Evolutionary conservation across 495 filamentous ascomycete species (phyloP), one percentile per base, ranked within the genome.

Genomic region (Aspergillus sclerotioniger): DNA sequence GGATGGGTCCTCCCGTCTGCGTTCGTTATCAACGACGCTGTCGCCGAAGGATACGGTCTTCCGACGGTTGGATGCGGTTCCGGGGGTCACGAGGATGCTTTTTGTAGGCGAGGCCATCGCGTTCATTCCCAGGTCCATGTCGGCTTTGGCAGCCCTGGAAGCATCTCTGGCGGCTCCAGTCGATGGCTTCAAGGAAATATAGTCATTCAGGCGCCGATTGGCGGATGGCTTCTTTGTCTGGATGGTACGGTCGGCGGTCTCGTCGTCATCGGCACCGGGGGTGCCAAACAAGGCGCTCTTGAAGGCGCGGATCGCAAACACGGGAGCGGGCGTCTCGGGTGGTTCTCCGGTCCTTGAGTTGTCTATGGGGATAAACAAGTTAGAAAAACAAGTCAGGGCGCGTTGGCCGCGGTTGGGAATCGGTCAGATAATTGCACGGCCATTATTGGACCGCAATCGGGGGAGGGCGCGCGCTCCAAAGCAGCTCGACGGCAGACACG

Each of bases 221-320:
- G 62, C 32, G 19, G 54, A 8, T n/a, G n/a, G 43, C 35, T 57
- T 51, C 33, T 68, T 67, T 52, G 64, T 46, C 21, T 67, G 62
- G 7, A 60, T 32, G 7, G 52, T 53, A 52, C 49, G 29, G 7
- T 57, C 57, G 13, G 41, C 63, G 37, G 62, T 63, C 7, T 69
- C 62, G 17, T 73, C 70, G 13, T 81, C 71, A 1, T 76, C 72
- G 20, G 76, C 79, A 17, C 81, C 84, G 16, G 91, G 90, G 3
- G 90, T 93, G 33, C 95, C 94, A 77, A 96, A 98, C 35, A 98
- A 70, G 16, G 90, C 92, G 54, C 89, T 92, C 65, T 90, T 94
- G 72, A 98, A 85, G 16, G 94, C 95, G 64, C 92, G 91, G 56
- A 94, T 84, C 12, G 92, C 93, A 76, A 98, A 98, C 2, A 96